Evolutionary conservation across 148 eudicot genomes (phyloP).

Genomic region (Simmondsia chinensis): DNA sequence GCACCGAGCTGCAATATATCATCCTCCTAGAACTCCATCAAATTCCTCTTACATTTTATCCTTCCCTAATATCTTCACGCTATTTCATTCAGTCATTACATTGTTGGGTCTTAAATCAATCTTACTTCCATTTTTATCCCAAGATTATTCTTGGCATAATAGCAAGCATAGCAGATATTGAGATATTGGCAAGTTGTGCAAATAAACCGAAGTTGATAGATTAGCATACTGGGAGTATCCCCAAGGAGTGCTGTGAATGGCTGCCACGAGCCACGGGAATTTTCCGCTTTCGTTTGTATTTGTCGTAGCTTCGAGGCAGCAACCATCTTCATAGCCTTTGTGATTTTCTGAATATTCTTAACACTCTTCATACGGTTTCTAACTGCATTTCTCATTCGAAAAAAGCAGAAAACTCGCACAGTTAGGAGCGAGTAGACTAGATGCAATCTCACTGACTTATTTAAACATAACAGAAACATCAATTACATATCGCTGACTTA

Average conservation of each 20-base stretch:
- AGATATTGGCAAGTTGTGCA: neutral
- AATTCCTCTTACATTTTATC: too few relatives aligned
- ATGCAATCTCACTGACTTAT: neutral
- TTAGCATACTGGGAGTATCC: conserved; percentile 74
- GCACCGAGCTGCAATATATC: too few relatives aligned
- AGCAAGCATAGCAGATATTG: neutral
- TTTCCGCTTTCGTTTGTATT: conserved; percentile 77
- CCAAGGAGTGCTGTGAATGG: conserved; percentile 99
- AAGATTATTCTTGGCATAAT: too few relatives aligned
- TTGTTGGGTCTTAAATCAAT: too few relatives aligned
- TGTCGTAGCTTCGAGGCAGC: conserved; percentile 98
- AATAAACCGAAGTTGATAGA: neutral
- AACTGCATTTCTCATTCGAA: conserved; percentile 36
- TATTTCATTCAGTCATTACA: too few relatives aligned
- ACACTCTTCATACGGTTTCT: conserved; percentile 98
- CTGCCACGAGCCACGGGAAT: conserved; percentile 99
- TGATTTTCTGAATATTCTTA: conserved; percentile 89
- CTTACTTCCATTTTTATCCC: too few relatives aligned
- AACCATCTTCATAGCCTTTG: conserved; percentile 99
- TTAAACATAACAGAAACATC: neutral
- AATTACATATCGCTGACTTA: neutral
- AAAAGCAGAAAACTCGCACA: neutral
- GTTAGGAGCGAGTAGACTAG: neutral
- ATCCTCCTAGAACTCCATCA: too few relatives aligned
- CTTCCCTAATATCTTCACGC: too few relatives aligned